phyloP scores from a whole-genome alignment of 2,329 filamentous ascomycete genomes.

The Fusarium camptoceras region DNA sequence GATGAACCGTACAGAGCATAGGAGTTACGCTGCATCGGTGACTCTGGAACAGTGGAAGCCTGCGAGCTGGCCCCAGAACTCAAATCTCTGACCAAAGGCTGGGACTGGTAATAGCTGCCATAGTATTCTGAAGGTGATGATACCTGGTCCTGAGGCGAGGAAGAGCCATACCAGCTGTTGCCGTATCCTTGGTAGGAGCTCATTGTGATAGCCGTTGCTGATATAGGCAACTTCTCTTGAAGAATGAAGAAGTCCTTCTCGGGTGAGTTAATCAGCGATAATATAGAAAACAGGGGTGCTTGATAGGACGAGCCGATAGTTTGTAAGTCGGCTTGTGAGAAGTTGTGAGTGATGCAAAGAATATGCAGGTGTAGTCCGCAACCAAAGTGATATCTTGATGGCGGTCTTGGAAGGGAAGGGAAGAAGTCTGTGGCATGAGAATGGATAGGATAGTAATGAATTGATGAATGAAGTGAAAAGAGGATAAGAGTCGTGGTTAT shows the following conservation, averaged over 20 bases:
- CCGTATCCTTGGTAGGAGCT: conserved; percentile 28
- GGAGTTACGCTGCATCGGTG: conserved; percentile 39
- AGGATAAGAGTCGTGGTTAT: conserved; percentile 26
- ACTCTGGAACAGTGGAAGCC: conserved; percentile 44
- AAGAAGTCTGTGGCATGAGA: conserved; percentile 33
- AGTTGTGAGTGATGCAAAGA: background rate
- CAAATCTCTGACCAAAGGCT: conserved; percentile 45
- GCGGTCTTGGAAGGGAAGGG: conserved; percentile 29
- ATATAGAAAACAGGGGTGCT: conserved; percentile 17
- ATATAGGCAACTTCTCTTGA: background rate
- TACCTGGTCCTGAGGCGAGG: conserved; percentile 37
- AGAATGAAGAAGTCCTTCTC: conserved; percentile 2
- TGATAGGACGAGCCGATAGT: conserved; percentile 27
- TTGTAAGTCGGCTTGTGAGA: conserved; percentile 11
- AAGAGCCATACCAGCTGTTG: conserved; percentile 25
- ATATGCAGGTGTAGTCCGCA: conserved; percentile 29
- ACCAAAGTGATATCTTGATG: conserved; percentile 33
- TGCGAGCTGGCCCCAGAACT: conserved; percentile 50
- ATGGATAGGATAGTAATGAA: conserved; percentile 14
- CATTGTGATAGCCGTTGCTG: conserved; percentile 23
- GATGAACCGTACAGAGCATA: conserved; percentile 33
- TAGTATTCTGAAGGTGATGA: conserved; percentile 35
- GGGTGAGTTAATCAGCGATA: conserved; percentile 9
- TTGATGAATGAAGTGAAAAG: background rate
- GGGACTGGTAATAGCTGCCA: conserved; percentile 40